phyloP scores from a whole-genome alignment of 73 alveolate species.

The Uronychia setigera region DNA sequence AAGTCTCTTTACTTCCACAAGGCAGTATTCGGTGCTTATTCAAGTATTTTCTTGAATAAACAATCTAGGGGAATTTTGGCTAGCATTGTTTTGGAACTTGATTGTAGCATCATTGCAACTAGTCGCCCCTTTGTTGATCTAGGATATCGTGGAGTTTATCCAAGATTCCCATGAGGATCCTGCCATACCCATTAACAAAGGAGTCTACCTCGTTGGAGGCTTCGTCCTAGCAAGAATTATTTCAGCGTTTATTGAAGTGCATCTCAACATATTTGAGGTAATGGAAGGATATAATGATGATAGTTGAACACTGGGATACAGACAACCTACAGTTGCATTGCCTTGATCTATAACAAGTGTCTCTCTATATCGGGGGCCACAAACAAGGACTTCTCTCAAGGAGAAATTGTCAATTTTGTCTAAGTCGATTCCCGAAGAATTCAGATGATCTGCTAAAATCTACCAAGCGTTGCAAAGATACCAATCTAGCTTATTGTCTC shows the following conservation, averaged over 20 bases:
- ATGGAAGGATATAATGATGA: too few relatives aligned
- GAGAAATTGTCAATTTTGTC: constrained; percentile 61
- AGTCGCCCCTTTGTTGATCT: constrained; percentile 9
- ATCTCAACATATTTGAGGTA: too few relatives aligned
- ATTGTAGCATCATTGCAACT: not conserved
- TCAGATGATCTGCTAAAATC: constrained; percentile 34
- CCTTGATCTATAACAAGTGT: constrained; percentile 43
- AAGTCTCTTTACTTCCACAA: not conserved
- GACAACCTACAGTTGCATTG: constrained; percentile 37
- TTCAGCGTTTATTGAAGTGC: too few relatives aligned
- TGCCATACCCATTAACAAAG: constrained; percentile 2
- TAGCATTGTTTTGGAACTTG: not conserved
- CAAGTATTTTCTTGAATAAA: too few relatives aligned
- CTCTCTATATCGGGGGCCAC: constrained; percentile 58
- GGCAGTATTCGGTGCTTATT: not conserved
- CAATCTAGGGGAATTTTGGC: not conserved
- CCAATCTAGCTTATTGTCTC: constrained; percentile 37
- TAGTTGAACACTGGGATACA: constrained; percentile 46
- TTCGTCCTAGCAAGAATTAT: not conserved
- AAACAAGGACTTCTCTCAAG: constrained; percentile 54
- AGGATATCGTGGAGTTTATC: constrained; percentile 3
- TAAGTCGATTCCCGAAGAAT: constrained; percentile 56
- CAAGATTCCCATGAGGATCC: constrained; percentile 2
- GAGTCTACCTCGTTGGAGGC: not conserved
- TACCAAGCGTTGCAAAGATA: constrained; percentile 33